Conservation (phyloP, 345 rosid species). For the Lepidium sativum region DNA sequence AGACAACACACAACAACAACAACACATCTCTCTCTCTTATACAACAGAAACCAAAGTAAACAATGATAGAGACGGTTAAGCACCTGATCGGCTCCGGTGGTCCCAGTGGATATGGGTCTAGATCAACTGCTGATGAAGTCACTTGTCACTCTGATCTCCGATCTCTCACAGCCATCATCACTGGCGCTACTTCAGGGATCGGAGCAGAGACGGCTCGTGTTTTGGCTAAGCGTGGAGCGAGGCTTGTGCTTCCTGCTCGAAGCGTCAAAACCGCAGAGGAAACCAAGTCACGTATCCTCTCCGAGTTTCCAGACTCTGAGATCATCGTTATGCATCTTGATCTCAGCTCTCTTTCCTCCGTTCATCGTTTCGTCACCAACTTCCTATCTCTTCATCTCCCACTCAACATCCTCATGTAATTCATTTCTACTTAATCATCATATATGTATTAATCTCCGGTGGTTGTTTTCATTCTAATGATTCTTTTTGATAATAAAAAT, state of each 20-base stretch:
- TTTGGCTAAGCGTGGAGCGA: constrained; percentile 66
- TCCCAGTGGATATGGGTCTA: constrained; percentile 73
- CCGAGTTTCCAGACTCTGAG: constrained; percentile 64
- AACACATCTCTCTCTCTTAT: constrained; percentile 11
- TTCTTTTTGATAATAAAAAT: too few relatives aligned
- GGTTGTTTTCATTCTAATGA: too few relatives aligned
- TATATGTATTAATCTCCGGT: too few relatives aligned
- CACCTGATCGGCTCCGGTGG: constrained; percentile 82
- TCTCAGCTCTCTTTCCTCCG: constrained; percentile 79
- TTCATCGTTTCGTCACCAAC: constrained; percentile 54
- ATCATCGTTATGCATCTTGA: constrained; percentile 78
- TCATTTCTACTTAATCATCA: too few relatives aligned
- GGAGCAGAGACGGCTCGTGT: constrained; percentile 95
- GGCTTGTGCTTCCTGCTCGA: constrained; percentile 79
- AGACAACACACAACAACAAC: not conserved
- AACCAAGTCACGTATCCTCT: constrained; percentile 51
- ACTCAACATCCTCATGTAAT: constrained; percentile 71
- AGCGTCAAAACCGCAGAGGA: constrained; percentile 82
- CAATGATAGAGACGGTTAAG: constrained; percentile 66
- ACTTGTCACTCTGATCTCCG: constrained; percentile 28
- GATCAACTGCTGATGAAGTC: constrained; percentile 78
- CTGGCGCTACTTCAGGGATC: constrained; percentile 83
- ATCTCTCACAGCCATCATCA: constrained; percentile 24
- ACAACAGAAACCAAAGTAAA: constrained; percentile 25
- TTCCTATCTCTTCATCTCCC: constrained; percentile 65